Evolutionary conservation across 2,329 filamentous ascomycete genomes (phyloP).

Genomic region (Grosmannia huntii): DNA sequence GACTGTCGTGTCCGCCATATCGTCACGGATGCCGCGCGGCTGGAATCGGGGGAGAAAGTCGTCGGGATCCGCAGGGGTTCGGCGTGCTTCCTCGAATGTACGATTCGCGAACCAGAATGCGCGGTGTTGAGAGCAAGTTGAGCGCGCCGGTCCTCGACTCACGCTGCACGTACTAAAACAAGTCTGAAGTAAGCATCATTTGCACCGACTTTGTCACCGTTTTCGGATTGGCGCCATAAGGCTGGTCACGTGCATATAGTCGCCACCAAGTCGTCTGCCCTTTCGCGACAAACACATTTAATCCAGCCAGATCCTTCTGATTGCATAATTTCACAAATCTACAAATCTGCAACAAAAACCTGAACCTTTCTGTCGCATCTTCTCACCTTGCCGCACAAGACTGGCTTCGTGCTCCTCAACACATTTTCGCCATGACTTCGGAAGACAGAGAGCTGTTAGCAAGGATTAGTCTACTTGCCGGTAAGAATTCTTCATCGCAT

Average conservation of each 20-base stretch:
- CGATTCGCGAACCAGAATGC: not conserved
- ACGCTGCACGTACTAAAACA: not conserved
- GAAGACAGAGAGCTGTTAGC: slow-evolving; percentile 41
- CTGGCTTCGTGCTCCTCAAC: not conserved
- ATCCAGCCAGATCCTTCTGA: not conserved
- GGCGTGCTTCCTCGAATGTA: not conserved
- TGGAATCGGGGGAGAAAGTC: not conserved
- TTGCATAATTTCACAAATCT: not conserved
- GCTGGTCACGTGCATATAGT: not conserved
- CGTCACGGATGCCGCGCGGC: too few relatives aligned
- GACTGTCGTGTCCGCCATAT: slow-evolving; percentile 7
- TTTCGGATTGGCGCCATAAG: not conserved
- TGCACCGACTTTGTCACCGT: not conserved
- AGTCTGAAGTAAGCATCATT: not conserved
- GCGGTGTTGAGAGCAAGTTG: not conserved
- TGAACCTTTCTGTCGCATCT: not conserved
- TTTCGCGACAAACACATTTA: not conserved
- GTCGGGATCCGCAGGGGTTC: not conserved
- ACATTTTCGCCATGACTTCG: slow-evolving; percentile 23
- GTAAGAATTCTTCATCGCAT: slow-evolving; percentile 18
- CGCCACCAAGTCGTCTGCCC: not conserved
- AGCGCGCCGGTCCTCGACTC: not conserved
- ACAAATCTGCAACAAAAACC: not conserved
- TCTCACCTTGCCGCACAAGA: not conserved
- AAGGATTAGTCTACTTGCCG: slow-evolving; percentile 38